Evolutionary conservation across 1,284 basidiomycete genomes (phyloP).

Genomic region (Amylostereum chailletii): DNA sequence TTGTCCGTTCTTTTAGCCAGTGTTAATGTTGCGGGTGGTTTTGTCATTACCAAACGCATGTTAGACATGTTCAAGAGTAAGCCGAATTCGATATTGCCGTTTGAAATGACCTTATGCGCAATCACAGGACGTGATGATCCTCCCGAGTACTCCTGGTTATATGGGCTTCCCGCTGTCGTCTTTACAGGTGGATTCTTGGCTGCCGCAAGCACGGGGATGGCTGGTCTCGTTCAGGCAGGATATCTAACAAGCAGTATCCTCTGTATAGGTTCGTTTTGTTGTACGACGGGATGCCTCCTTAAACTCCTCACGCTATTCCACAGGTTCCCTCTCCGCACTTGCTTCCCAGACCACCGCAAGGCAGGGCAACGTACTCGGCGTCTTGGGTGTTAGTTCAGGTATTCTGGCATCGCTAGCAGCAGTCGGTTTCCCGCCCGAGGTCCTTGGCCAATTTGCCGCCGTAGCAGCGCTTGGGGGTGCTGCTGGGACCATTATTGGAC

Average conservation of each 20-base stretch:
- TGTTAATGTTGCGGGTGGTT: conserved; percentile 79
- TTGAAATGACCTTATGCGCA: background rate
- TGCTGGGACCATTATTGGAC: conserved; percentile 63
- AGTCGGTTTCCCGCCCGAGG: conserved; percentile 70
- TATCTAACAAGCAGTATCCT: conserved; percentile 76
- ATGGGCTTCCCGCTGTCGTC: conserved; percentile 66
- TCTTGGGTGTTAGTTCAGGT: conserved; percentile 74
- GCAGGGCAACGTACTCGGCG: conserved; percentile 75
- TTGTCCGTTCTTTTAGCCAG: conserved; percentile 75
- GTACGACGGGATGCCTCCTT: background rate
- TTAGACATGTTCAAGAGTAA: conserved; percentile 83
- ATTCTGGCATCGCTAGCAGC: conserved; percentile 73
- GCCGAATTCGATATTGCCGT: conserved; percentile 11
- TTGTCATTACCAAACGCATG: conserved; percentile 81
- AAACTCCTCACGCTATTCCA: background rate
- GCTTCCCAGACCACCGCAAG: conserved; percentile 72
- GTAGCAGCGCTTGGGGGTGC: conserved; percentile 63
- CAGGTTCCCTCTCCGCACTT: conserved; percentile 67
- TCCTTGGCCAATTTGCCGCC: conserved; percentile 70
- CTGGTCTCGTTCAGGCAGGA: conserved; percentile 79
- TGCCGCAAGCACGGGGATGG: conserved; percentile 74
- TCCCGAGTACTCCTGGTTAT: conserved; percentile 78
- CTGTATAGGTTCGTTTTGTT: conserved; percentile 56
- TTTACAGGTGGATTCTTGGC: conserved; percentile 76
- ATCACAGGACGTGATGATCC: conserved; percentile 39